Evolutionary conservation across 129 eudicot genomes (phyloP), one percentile per base, ranked within the genome.

Genomic region (Rutidosis leptorrhynchoides): DNA sequence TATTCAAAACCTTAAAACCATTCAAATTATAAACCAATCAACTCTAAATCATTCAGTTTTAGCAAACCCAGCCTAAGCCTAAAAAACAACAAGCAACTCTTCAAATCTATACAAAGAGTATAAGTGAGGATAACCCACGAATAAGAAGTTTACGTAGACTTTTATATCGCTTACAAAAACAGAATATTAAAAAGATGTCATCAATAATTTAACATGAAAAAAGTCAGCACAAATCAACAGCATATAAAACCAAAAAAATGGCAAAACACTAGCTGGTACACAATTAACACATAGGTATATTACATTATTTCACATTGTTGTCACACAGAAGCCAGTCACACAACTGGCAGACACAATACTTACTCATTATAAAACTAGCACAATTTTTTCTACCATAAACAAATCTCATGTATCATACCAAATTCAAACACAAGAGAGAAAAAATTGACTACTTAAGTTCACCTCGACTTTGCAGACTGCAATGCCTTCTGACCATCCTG

Each of bases 391-490:
- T 73, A 74, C 40, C 69, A 27, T 43, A 58, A 24, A 58, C 68
- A 66, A 52, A 35, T 57, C 60, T 35, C 77, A 81, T 71, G 68
- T 72, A 84, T 70, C 66, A 60, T 67, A 66, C 64, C 75, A 61
- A 55, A 76, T 64, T 78, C 80, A 78, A 64, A 70, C 74, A 73
- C 58, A 62, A 71, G 23, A 66, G 20, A 48, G 60, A 75, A 72
- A 55, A 54, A 67, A 72, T 68, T 67, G 67, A 58, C 83, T 72
- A 68, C 45, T 48, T 43, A 60, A 66, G 40, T 73, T 54, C 64
- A 71, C 37, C 68, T 68, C 53, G 55, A 62, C 68, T 54, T 67
- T 42, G 60, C 51, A 68, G 25, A 43, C 69, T 46, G 71, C 77
- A 76, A 73, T 32, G 71, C 70, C 75, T 74, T 60, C 82, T 70